Percentiles rank a stretch among this genome's conserved stretches.
Conservation (phyloP, 495 filamentous ascomycete species). For the Tirmania nivea region DNA sequence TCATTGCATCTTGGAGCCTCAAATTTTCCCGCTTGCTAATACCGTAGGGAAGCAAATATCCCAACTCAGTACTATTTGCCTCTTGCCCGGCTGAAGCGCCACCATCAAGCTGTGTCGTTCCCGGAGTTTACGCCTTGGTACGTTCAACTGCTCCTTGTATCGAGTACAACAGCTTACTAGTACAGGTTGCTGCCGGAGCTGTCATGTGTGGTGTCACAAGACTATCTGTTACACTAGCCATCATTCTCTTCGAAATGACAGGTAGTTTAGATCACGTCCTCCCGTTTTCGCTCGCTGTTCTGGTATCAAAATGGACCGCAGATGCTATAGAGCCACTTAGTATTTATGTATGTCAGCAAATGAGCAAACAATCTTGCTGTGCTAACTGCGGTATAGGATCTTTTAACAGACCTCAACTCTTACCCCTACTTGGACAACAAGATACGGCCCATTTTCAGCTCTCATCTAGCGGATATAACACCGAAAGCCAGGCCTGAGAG, state of each 20-base stretch:
- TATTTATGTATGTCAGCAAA: constrained; percentile 47
- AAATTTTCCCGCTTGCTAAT: too few relatives aligned
- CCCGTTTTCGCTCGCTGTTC: constrained; percentile 76
- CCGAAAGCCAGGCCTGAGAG: constrained; percentile 48
- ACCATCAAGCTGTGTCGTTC: constrained; percentile 74
- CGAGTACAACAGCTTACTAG: not conserved
- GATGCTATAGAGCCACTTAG: constrained; percentile 86
- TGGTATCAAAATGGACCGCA: constrained; percentile 94
- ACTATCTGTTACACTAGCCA: constrained; percentile 77
- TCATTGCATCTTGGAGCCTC: not conserved
- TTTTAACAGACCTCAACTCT: constrained; percentile 89
- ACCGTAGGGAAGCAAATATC: constrained; percentile 27
- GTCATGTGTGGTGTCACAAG: constrained; percentile 97
- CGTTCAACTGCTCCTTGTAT: not conserved
- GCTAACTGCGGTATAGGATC: constrained; percentile 34
- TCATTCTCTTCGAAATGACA: constrained; percentile 90
- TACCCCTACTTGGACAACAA: constrained; percentile 95
- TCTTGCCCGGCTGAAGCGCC: constrained; percentile 43
- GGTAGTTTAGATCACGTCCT: constrained; percentile 87
- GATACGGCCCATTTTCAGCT: constrained; percentile 67
- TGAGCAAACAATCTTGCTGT: constrained; percentile 2
- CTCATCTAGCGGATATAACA: constrained; percentile 67
- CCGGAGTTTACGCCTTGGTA: constrained; percentile 78
- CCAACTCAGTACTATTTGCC: constrained; percentile 47
- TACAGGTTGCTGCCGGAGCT: constrained; percentile 56